Evolutionary conservation across 495 filamentous ascomycete species (phyloP), one percentile per base, ranked within the genome.

Genomic region (Neurospora terricola): DNA sequence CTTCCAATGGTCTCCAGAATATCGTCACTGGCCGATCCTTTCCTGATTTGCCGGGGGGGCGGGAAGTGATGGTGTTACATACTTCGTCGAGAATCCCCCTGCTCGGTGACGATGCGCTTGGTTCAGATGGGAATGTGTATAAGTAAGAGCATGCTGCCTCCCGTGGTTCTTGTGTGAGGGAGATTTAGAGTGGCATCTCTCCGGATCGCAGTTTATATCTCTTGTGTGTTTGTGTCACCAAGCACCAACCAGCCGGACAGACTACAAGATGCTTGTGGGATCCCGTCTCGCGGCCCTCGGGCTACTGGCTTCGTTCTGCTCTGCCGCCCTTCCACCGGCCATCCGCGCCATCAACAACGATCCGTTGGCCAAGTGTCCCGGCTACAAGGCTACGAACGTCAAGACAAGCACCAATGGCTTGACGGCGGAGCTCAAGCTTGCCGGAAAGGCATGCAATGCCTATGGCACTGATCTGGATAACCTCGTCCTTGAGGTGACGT

Each of bases 321-420:
- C 74, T 27, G 72, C 74, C 14, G 69, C 75, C 18, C 62, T 73
- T 16, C 45, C 71, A 48, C 68, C 71, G 11, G 30, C 69, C 23
- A 36, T 54, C 21, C 69, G 73, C 10, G 69, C 37, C 39, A 14
- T 38, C 54, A 75, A 72, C 36, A 76, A 77, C 36, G 74, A 81
- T 27, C 74, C 77, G 45, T 74, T 81, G 68, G 74, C 78, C 23
- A 72, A 79, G 4, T 95, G 92, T 76, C 91, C 91, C 16, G 93
- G 93, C 6, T 96, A 96, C 77, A 86, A 83, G 21, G 92, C 90
- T 45, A 86, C 83, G 23, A 90, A 93, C 79, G 82, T 94, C 54
- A 81, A 84, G 71, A 83, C 87, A 40, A 85, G 77, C 6, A 78
- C 79, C 12, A 83, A 83, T 4, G 83, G 86, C 11, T 81, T 91